Evolutionary conservation across 345 rosid species (phyloP), one percentile per base, ranked within the genome.

Genomic region (Brassica rapa): DNA sequence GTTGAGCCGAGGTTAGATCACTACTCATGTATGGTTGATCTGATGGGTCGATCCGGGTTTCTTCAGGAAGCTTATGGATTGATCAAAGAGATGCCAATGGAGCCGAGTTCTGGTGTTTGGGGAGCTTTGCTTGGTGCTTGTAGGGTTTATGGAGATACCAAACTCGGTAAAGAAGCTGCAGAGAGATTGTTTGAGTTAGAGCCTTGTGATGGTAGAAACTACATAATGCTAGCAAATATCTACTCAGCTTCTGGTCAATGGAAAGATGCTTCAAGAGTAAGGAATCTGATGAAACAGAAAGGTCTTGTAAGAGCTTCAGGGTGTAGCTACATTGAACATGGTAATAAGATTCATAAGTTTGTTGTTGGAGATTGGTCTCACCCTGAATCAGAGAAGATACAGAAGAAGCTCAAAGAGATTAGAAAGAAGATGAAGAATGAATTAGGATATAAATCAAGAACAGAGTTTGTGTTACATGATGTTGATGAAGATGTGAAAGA

Each of bases 71-170:
- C 93, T 16, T 78, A 85, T 72, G 62, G 80, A 53, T 35, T 90
- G 74, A 86, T 88, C 68, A 85, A 74, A 74, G 43, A 64, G 68
- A 91, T 88, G 93, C 89, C 94, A 21, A 82, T 87, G 76, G 88
- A 90, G 62, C 89, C 95, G 7, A 92, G 83, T 80, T 80, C 89
- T 51, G 88, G 86, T 72, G 90, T 90, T 32, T 92, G 93, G 93
- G 95, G 93, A 64, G 90, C 97, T 70, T 88, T 87, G 72, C 88
- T 92, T 63, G 89, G 89, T 84, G 92, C 93, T 62, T 92, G 93
- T 39, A 85, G 93, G 80, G 79, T 88, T 57, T 74, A 84, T 55
- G 72, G 85, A 55, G 77, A 87, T 21, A 66, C 73, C 64, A 78
- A 84, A 62, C 86, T 88, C 35, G 93, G 90, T 0, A 78, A 65